Evolutionary conservation across 148 eudicot genomes (phyloP).

Genomic region (Chenopodium quinoa): DNA sequence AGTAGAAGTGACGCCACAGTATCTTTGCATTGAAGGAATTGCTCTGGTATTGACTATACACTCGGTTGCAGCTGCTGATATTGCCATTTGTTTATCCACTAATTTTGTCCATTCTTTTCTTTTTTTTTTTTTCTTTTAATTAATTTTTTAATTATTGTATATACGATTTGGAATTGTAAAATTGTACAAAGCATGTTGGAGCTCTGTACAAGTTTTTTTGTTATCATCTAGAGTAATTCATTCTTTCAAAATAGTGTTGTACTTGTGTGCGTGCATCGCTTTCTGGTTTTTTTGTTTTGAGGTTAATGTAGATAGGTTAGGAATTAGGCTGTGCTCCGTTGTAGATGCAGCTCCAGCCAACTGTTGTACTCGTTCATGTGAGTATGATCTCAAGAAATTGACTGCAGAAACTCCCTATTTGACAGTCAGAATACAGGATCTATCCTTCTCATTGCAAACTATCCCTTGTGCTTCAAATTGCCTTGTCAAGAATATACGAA

Average conservation of each 20-base stretch:
- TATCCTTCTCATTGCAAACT: neutral
- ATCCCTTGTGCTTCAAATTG: neutral
- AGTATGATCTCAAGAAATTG: neutral
- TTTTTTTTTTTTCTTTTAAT: neutral
- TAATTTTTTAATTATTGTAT: neutral
- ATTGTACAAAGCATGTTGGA: slow-evolving; percentile 26
- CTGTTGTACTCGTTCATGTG: neutral
- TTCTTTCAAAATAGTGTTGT: slow-evolving; percentile 4
- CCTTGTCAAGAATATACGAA: neutral
- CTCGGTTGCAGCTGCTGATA: slow-evolving; percentile 37
- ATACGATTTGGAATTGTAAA: slow-evolving; percentile 18
- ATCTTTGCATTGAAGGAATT: slow-evolving; percentile 20
- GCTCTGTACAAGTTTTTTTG: slow-evolving; percentile 15
- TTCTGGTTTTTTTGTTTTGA: neutral
- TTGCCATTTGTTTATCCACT: slow-evolving; percentile 6
- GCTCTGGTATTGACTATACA: slow-evolving; percentile 25
- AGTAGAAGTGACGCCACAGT: neutral
- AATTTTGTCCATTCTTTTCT: slow-evolving; percentile 24
- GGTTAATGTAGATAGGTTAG: neutral
- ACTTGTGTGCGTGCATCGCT: neutral
- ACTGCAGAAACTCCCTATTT: neutral
- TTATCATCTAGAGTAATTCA: slow-evolving; percentile 8
- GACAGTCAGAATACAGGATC: neutral
- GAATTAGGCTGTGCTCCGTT: neutral
- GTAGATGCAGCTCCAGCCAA: too few relatives aligned